A percentile compares a stretch with the other conserved stretches of the same genome.
phyloP scores from a whole-genome alignment of 805 yeast genomes.

The Metschnikowia peoriensis region DNA sequence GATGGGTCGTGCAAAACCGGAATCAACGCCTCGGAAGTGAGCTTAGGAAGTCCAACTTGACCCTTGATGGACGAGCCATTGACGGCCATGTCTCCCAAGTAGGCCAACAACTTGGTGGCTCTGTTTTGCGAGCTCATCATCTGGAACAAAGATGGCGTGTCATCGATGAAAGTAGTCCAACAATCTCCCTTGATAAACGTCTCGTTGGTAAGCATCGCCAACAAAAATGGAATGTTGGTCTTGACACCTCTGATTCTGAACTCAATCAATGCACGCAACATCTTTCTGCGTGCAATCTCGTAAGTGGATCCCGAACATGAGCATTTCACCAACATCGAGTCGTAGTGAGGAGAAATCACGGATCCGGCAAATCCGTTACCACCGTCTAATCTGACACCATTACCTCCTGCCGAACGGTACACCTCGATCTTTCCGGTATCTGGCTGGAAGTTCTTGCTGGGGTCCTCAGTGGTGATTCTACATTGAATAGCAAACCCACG shows the following conservation, averaged over 20 bases:
- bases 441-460: slow-evolving; percentile 94
- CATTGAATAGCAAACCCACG: slow-evolving; percentile 99
- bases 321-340: slow-evolving; percentile 97
- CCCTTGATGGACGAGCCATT: slow-evolving; percentile 97
- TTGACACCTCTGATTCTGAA: slow-evolving; percentile 99
- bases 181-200: slow-evolving; percentile 83
- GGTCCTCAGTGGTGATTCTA: slow-evolving; percentile 98
- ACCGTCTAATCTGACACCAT: slow-evolving; percentile 98
- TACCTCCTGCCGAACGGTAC: slow-evolving; percentile 98
- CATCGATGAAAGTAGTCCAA: slow-evolving; percentile 99
- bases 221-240: slow-evolving; percentile 94
- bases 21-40: slow-evolving; percentile 67
- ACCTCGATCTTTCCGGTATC: slow-evolving; percentile 98
- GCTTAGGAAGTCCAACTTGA: slow-evolving; percentile 88
- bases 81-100: slow-evolving; percentile 90
- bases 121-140: slow-evolving; percentile 95
- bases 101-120: slow-evolving; percentile 89
- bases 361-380: slow-evolving; percentile 98
- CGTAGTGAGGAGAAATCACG: slow-evolving; percentile 94
- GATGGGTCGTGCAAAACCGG: slow-evolving; percentile 67
- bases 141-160: slow-evolving; percentile 92
- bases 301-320: slow-evolving; percentile 95
- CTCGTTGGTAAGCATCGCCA: slow-evolving; percentile 86
- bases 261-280: slow-evolving; percentile 95
- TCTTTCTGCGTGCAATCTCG: slow-evolving; percentile 96